Evolutionary conservation across 2,329 filamentous ascomycete species (phyloP), one percentile per base, ranked within the genome.

Genomic region (Xylogone sp.): DNA sequence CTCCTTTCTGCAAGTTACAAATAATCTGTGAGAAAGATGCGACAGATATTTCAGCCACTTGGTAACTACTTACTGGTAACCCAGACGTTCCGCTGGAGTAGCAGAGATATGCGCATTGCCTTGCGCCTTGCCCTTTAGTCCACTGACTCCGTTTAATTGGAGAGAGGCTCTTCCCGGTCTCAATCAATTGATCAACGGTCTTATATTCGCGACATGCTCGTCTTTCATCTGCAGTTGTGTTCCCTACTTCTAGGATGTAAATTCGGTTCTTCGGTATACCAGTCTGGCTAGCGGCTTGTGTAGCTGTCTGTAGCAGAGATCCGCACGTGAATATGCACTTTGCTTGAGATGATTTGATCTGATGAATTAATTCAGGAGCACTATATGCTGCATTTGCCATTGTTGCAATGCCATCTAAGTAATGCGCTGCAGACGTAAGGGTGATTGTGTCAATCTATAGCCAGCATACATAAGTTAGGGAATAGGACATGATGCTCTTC

Each of bases 81-180:
- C 88, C 88, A 8, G 87, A 91, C 1, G 88, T 93, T 16, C 88
- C 88, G 65, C 84, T 89, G 0, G 86, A 90, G 66, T 89, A 92
- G 71, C 87, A 91, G 19, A 93, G 72, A 64, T 88, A 93, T 0
- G 88, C 88, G 4, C 81, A 81, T 58, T 84, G 82, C 44, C 81
- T 79, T 29, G 78, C 77, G 3, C 82, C 84, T 58, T 88, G 81
- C 0, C 85, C 85, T 51, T 74, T 73, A 22, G 67, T 60, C 83
- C 83, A 87, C 19, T 71, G 71, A 60, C 85, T 62, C 4, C 74
- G 70, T 49, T 79, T 73, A 19, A 86, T 64, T 10, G 72, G 68
- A 2, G 77, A 74, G 42, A 83, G 66, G 4, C 70, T 68, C 44
- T 68, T 62, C 42, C 88, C 88, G 55, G 83, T 73, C 3, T 74